Evolutionary conservation across 139 green algal genomes (phyloP).

Genomic region (Yamagishiella unicocca): DNA sequence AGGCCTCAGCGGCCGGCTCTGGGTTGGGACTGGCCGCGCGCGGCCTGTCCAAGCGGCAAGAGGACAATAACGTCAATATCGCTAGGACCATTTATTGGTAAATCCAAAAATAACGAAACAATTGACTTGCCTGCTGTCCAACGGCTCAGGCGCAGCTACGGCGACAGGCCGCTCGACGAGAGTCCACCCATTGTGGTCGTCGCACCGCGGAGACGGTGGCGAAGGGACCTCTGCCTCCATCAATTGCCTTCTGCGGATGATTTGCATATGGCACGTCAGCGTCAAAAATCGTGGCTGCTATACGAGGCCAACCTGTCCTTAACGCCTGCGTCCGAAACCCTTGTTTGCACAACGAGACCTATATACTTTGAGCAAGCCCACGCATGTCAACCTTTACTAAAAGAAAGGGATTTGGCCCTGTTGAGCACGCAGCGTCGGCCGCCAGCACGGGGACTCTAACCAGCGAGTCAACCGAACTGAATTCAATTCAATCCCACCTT

Average conservation of each 20-base stretch:
- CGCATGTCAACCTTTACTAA: too few species aligned
- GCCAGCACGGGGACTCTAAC: too few species aligned
- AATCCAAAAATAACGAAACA: not conserved
- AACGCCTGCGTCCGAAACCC: conserved; percentile 10
- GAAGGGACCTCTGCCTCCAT: not conserved
- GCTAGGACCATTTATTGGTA: too few species aligned
- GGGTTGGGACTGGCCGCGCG: conserved; percentile 13
- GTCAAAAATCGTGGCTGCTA: too few species aligned
- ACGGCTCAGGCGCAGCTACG: not conserved
- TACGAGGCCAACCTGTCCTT: not conserved
- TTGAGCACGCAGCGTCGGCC: too few species aligned
- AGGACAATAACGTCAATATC: too few species aligned
- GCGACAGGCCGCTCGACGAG: not conserved
- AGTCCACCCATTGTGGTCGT: conserved; percentile 30
- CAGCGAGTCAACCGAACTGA: too few species aligned
- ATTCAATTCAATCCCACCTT: too few species aligned
- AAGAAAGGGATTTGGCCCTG: too few species aligned
- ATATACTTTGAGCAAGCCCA: too few species aligned
- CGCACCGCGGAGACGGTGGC: not conserved
- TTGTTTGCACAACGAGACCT: not conserved
- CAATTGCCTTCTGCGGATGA: too few species aligned
- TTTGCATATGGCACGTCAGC: too few species aligned
- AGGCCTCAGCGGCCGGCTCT: not conserved
- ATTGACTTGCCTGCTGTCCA: conserved; percentile 6
- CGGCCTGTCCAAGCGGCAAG: not conserved